Evolutionary conservation across 2,329 filamentous ascomycete species (phyloP).

Genomic region (Epichloe bromicola): DNA sequence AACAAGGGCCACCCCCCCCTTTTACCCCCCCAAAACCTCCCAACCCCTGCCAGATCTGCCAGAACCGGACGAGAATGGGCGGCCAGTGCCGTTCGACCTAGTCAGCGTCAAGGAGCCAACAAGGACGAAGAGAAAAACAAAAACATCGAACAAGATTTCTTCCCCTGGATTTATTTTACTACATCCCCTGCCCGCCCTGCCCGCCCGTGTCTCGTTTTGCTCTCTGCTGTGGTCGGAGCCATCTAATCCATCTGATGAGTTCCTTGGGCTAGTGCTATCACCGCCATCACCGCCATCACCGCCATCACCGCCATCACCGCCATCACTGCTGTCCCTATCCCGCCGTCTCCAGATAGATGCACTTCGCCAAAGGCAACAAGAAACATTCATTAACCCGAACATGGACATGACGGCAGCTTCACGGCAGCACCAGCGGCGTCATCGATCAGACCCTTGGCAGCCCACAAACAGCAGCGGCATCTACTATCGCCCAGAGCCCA

Average conservation of each 20-base stretch:
- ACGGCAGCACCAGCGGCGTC: constrained; percentile 1
- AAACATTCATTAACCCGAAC: constrained; percentile 1
- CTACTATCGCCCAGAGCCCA: constrained; percentile 7
- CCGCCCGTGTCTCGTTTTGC: neutral
- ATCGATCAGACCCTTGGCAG: constrained; percentile 4
- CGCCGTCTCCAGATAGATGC: neutral
- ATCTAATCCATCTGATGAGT: neutral
- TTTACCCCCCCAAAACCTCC: accelerated
- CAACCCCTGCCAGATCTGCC: neutral
- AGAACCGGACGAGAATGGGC: constrained; percentile 3
- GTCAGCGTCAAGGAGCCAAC: neutral
- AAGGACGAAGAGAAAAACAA: neutral
- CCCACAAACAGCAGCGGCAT: constrained; percentile 4
- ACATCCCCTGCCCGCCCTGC: neutral
- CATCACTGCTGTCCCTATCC: neutral
- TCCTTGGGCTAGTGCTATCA: neutral
- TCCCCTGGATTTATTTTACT: neutral
- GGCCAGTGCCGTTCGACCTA: constrained; percentile 1
- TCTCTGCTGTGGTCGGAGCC: neutral
- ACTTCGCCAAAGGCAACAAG: neutral
- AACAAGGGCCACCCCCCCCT: too few relatives aligned
- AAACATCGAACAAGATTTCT: neutral
- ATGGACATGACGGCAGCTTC: constrained; percentile 5
- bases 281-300: neutral
- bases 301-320: neutral